A percentile compares a stretch with the other conserved stretches of the same genome.
phyloP scores from a whole-genome alignment of 2,329 filamentous ascomycete species.

The Nemania sp. region DNA sequence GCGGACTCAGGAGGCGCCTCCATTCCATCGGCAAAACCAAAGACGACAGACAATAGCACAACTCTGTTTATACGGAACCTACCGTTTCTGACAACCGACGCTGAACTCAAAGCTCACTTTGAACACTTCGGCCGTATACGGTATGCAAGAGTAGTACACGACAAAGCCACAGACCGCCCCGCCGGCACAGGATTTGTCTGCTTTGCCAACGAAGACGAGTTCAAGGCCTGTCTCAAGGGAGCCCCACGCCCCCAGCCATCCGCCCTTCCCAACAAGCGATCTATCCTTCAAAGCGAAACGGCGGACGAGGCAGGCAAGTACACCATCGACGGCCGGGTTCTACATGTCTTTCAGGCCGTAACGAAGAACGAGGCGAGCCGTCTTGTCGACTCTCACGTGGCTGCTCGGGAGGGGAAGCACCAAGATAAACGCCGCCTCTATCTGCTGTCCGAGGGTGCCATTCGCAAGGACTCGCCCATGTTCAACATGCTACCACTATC shows the following conservation, averaged over 20 bases:
- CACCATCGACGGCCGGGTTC: conserved; percentile 85
- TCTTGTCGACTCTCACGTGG: conserved; percentile 73
- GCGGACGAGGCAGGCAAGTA: conserved; percentile 83
- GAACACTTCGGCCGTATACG: conserved; percentile 83
- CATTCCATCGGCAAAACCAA: conserved; percentile 35
- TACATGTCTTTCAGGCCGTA: conserved; percentile 84
- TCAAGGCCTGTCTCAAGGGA: conserved; percentile 72
- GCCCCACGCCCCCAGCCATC: conserved; percentile 66
- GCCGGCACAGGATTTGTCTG: conserved; percentile 95
- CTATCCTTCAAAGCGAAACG: conserved; percentile 84
- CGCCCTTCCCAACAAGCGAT: conserved; percentile 66
- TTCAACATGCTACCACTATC: conserved; percentile 76
- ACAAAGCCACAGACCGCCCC: conserved; percentile 81
- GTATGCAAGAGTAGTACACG: conserved; percentile 90
- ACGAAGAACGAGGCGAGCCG: conserved; percentile 78
- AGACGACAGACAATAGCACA: conserved; percentile 66
- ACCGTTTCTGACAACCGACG: conserved; percentile 85
- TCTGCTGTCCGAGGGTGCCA: conserved; percentile 83
- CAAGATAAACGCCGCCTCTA: conserved; percentile 91
- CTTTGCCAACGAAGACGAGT: conserved; percentile 79
- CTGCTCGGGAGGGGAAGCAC: conserved; percentile 65
- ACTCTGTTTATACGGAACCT: conserved; percentile 94
- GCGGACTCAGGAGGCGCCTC: conserved; percentile 42
- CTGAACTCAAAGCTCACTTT: conserved; percentile 83
- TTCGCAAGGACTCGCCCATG: conserved; percentile 75